phyloP scores from a whole-genome alignment of 345 rosid genomes.

The Sisymbrium irio region DNA sequence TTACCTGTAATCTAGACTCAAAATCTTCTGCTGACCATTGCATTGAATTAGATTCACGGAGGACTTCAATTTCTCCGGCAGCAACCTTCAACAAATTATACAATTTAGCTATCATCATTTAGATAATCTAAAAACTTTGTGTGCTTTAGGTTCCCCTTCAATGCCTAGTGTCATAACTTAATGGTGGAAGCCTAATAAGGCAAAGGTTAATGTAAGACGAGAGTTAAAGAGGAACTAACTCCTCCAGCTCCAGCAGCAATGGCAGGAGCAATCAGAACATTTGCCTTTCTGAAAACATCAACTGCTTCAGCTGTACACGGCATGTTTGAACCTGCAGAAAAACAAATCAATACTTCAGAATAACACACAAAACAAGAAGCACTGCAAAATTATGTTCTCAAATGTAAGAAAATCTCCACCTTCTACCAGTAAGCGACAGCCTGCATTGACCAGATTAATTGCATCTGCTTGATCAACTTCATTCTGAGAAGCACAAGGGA shows the following conservation, averaged over 20 bases:
- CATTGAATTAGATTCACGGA: constrained; percentile 80
- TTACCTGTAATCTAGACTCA: constrained; percentile 91
- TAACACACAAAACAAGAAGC: not conserved
- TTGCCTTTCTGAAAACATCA: constrained; percentile 82
- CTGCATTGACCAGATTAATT: constrained; percentile 80
- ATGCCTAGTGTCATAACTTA: constrained; percentile 6
- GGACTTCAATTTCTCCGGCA: constrained; percentile 95
- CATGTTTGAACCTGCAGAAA: constrained; percentile 80
- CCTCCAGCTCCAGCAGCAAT: constrained; percentile 99
- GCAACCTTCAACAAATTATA: constrained; percentile 59
- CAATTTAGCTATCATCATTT: not conserved
- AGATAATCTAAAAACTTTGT: not conserved
- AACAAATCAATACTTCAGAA: not conserved
- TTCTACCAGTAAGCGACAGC: constrained; percentile 88
- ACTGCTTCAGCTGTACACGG: constrained; percentile 95
- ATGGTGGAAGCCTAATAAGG: not conserved
- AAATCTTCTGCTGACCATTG: constrained; percentile 98
- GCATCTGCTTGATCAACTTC: constrained; percentile 98
- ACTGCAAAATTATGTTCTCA: not conserved
- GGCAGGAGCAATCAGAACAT: constrained; percentile 90
- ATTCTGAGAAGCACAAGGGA: constrained; percentile 93
- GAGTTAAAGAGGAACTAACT: constrained; percentile 44
- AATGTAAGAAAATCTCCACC: constrained; percentile 47
- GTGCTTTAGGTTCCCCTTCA: not conserved
- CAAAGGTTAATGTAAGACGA: not conserved